A percentile compares a stretch with the other conserved stretches of the same genome.
phyloP scores from a whole-genome alignment of 2,329 filamentous ascomycete genomes.

The Fusarium annulatum region DNA sequence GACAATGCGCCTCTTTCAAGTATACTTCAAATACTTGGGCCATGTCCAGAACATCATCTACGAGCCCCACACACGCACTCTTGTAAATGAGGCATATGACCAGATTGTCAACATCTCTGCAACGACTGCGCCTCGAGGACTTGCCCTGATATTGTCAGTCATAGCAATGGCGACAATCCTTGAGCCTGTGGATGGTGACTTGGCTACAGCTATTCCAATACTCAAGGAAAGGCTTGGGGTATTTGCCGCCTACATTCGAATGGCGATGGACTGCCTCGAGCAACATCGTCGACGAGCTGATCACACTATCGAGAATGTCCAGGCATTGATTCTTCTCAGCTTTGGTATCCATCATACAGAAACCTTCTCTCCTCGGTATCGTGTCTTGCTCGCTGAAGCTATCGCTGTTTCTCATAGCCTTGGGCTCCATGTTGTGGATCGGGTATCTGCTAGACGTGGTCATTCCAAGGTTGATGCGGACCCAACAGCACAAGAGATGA shows the following conservation, averaged over 20 bases:
- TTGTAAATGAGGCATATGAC: neutral
- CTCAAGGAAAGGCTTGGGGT: neutral
- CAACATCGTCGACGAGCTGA: neutral
- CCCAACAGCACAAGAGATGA: neutral
- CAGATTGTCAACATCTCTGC: neutral
- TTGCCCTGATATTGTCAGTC: neutral
- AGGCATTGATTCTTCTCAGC: neutral
- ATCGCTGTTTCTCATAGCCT: neutral
- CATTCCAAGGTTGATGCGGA: rapidly evolving
- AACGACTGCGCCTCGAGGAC: rapidly evolving
- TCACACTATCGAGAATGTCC: neutral
- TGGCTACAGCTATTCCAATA: neutral
- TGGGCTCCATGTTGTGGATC: neutral
- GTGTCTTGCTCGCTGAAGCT: neutral
- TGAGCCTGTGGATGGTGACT: neutral
- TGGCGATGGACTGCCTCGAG: neutral
- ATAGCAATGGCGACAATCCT: neutral
- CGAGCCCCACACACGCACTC: neutral
- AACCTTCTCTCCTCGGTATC: neutral
- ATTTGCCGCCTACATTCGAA: neutral
- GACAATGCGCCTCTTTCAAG: neutral
- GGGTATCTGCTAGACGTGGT: rapidly evolving
- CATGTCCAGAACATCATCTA: neutral
- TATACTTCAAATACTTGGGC: neutral
- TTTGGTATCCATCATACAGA: neutral